These are phyloP conservation scores for Chrysosphaeria jannelii DNA, from an alignment of 2,329 filamentous ascomycete genomes.

Conservation along the genomic window DNA sequence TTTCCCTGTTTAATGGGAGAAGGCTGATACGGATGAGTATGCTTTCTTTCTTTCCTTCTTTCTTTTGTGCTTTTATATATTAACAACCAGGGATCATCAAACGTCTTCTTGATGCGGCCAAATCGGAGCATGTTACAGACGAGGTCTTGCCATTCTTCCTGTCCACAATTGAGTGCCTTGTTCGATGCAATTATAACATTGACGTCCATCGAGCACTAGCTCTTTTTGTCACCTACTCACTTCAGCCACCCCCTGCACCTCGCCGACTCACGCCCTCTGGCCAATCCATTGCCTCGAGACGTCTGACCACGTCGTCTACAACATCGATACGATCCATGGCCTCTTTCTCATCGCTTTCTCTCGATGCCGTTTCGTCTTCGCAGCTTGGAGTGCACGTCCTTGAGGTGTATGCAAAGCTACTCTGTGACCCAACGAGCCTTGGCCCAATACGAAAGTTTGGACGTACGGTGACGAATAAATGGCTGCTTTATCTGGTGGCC, in stretches of 20 bases:
- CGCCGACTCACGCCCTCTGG: conserved; percentile 19
- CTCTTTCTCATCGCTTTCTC: too few relatives aligned
- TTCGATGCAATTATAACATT: conserved; percentile 53
- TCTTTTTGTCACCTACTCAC: conserved; percentile 74
- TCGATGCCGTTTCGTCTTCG: too few relatives aligned
- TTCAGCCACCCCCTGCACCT: conserved; percentile 23
- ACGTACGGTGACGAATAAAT: conserved; percentile 88
- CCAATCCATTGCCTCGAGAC: too few relatives aligned
- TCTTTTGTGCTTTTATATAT: too few relatives aligned
- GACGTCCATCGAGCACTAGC: conserved; percentile 68
- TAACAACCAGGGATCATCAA: conserved; percentile 46
- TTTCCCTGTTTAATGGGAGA: conserved; percentile 74
- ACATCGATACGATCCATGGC: too few relatives aligned
- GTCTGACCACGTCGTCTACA: too few relatives aligned
- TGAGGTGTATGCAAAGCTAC: conserved; percentile 43
- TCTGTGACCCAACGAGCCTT: conserved; percentile 42
- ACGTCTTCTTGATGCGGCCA: conserved; percentile 65
- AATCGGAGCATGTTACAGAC: conserved; percentile 46
- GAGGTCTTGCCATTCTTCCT: conserved; percentile 51
- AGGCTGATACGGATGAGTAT: conserved; percentile 75
- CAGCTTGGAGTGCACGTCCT: conserved; percentile 49
- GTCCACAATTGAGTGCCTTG: conserved; percentile 45
- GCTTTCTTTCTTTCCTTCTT: conserved; percentile 13
- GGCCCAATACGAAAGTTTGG: conserved; percentile 62
- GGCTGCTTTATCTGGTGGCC: conserved; percentile 71